phyloP scores from a whole-genome alignment of 257 asterid genomes.

The Galeopsis tetrahit region DNA sequence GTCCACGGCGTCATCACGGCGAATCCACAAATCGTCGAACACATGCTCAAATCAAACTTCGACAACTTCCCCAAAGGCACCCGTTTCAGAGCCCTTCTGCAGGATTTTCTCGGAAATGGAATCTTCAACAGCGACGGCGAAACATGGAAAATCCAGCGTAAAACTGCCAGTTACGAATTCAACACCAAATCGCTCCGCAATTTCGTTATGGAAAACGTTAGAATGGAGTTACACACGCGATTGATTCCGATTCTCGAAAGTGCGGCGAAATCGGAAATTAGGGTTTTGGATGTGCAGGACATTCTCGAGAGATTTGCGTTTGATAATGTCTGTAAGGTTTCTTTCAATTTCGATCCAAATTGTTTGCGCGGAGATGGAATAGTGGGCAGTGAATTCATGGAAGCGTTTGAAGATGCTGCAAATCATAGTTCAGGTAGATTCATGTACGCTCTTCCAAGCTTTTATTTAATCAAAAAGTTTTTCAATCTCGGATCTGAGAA shows the following conservation, averaged over 20 bases:
- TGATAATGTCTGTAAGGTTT: conserved; percentile 76
- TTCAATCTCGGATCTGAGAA: conserved; percentile 71
- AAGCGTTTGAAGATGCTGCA: conserved; percentile 82
- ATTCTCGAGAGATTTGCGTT: conserved; percentile 80
- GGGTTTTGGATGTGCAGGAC: conserved; percentile 68
- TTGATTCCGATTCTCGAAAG: conserved; percentile 56
- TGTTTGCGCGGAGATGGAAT: conserved; percentile 75
- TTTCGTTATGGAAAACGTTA: conserved; percentile 69
- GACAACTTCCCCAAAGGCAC: conserved; percentile 81
- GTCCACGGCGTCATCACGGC: conserved; percentile 79
- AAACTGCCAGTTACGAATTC: conserved; percentile 89
- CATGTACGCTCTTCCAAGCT: conserved; percentile 58
- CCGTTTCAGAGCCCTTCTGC: conserved; percentile 54
- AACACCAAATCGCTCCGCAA: conserved; percentile 81
- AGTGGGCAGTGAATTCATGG: conserved; percentile 65
- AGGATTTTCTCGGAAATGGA: conserved; percentile 79
- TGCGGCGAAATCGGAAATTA: conserved; percentile 34
- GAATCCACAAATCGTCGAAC: conserved; percentile 65
- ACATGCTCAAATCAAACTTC: conserved; percentile 75
- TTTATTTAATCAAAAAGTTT: conserved; percentile 49
- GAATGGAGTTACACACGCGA: conserved; percentile 51
- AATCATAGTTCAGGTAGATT: conserved; percentile 79
- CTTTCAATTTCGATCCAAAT: conserved; percentile 78
- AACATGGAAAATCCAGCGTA: conserved; percentile 72
- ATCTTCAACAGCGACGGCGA: conserved; percentile 80